Evolutionary conservation across 768 basidiomycete genomes (phyloP).

Genomic region (Lentinula aciculospora): DNA sequence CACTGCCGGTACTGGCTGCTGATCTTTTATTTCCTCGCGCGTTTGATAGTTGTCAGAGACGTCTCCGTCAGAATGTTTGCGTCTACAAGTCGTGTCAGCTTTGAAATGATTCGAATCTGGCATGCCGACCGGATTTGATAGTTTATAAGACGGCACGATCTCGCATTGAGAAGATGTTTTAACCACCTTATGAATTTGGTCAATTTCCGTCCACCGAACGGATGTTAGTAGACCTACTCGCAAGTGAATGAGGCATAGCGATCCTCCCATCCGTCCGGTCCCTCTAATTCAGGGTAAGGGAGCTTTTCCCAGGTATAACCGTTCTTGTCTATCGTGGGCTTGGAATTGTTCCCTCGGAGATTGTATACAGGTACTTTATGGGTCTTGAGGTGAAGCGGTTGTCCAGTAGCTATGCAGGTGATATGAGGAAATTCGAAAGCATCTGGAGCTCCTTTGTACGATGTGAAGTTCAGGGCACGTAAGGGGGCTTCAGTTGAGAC

Average conservation of each 20-base stretch:
- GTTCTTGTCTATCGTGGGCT: conserved; percentile 2
- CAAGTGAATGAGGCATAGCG: conserved; percentile 3
- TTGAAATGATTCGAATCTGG: not conserved
- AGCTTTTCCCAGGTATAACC: conserved; percentile 5
- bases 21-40: not conserved
- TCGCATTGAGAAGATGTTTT: conserved; percentile 1
- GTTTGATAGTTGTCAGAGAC: not conserved
- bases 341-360: not conserved
- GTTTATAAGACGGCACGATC: conserved; percentile 1
- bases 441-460: not conserved
- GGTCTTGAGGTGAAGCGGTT: not conserved
- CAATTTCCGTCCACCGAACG: not conserved
- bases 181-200: conserved; percentile 3
- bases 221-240: not conserved
- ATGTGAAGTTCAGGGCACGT: conserved; percentile 4
- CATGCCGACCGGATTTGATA: conserved; percentile 5
- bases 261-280: conserved; percentile 7
- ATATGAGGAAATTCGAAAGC: conserved; percentile 8
- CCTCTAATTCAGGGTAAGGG: conserved; percentile 4
- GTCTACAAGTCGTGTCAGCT: not conserved
- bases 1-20: conserved; percentile 7
- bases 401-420: conserved; percentile 1
- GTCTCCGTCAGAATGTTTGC: not conserved
- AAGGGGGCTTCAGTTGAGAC: not conserved
- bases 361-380: conserved; percentile 6